Conservation (phyloP, 2,329 filamentous ascomycete species). For the Colletotrichum graminicola region DNA sequence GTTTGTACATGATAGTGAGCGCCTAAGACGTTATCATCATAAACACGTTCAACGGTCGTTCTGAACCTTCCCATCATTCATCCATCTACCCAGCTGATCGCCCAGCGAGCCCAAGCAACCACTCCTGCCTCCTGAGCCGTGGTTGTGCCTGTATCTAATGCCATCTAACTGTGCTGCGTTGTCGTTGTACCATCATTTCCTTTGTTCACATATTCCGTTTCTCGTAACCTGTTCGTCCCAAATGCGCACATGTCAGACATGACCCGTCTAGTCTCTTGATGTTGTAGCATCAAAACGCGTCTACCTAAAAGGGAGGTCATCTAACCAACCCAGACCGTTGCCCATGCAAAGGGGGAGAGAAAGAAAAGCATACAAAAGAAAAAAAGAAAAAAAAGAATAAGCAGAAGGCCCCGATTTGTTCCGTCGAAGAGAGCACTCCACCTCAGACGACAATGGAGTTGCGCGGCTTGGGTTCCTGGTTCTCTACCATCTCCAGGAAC, state of each 20-base stretch:
- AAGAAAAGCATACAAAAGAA: not conserved
- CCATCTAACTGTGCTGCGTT: constrained; percentile 9
- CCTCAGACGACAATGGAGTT: constrained; percentile 27
- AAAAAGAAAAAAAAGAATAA: not conserved
- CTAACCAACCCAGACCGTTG: not conserved
- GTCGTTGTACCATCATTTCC: constrained; percentile 12
- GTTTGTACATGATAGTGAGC: not conserved
- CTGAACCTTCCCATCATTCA: not conserved
- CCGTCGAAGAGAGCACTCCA: not conserved
- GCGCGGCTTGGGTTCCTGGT: constrained; percentile 9
- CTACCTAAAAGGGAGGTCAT: not conserved
- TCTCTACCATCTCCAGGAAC: constrained; percentile 34
- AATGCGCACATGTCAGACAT: constrained; percentile 1
- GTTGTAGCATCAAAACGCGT: not conserved
- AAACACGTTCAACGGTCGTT: constrained; percentile 8
- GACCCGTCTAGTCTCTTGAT: constrained; percentile 2
- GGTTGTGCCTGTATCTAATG: constrained; percentile 8
- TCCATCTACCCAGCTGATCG: constrained; percentile 7
- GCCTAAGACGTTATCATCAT: constrained; percentile 9
- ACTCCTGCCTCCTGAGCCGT: not conserved
- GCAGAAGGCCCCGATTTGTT: not conserved
- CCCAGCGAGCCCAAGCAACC: constrained; percentile 16
- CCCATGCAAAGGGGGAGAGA: constrained; percentile 6
- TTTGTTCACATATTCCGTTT: constrained; percentile 16
- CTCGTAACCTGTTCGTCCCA: constrained; percentile 16